Base-by-base conservation (phyloP, 2,329 filamentous ascomycete species). In the Neofusicoccum cordaticola region DNA sequence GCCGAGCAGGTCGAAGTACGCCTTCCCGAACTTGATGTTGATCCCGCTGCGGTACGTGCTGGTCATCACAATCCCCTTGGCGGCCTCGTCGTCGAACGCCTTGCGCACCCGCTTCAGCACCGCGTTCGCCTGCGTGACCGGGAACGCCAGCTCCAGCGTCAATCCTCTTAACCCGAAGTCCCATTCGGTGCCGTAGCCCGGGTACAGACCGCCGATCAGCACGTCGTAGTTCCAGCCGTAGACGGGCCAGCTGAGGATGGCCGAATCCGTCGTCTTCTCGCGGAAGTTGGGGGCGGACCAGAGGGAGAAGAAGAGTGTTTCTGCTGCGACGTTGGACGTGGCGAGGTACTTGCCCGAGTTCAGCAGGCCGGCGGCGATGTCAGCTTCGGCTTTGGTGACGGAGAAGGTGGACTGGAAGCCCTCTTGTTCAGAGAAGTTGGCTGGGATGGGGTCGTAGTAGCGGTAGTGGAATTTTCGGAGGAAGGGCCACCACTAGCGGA, bases 211-310 rank as follows among this genome's bases (percentile, higher is more conserved):
- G 15, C 82, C 82, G 65, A 84, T 84, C 13, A 84, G 74, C 9
- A 84, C 81, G 69, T 84, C 82, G 69, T 84, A 83, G 73, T 84
- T 83, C 77, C 79, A 84, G 11, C 82, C 82, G 67, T 83, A 83
- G 31, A 84, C 82, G 15, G 82, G 82, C 81, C 81, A 84, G 3
- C 74, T 67, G 0, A 69, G 69, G 63, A 84, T 79, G n/a, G 73
- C 67, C 61, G 75, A 63, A 71, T 82, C 75, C 35, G 80, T 83
- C 13, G 73, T 76, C 75, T 84, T 84, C 65, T 84, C 82, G 65
- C 75, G 81, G 73, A 84, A 84, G 73, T 84, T 84, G 63, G 82
- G 82, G 58, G 76, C 74, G n/a, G 77, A 76, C 82, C 82, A 84
- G 5, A 79, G 71, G 3, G 72, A 72, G 68, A 84, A 84, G 69